phyloP scores from a whole-genome alignment of 768 basidiomycete genomes.

The Hydnomerulius pinastri region DNA sequence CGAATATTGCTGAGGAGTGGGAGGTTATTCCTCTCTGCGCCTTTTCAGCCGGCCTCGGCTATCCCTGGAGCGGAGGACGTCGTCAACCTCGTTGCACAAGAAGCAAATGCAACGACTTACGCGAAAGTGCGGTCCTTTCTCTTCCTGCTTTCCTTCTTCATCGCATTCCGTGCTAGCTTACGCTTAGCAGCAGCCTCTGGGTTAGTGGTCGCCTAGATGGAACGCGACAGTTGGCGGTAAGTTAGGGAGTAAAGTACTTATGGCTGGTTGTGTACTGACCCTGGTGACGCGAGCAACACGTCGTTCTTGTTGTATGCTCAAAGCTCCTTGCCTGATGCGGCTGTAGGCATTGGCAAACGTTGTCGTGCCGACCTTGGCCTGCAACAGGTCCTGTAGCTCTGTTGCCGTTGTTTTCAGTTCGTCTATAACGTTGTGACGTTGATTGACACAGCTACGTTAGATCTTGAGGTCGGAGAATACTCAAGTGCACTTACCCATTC shows the following conservation, averaged over 20 bases:
- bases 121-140: conserved; percentile 63
- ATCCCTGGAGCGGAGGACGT: conserved; percentile 37
- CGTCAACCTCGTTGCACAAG: neutral
- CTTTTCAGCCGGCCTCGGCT: conserved; percentile 51
- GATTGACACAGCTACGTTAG: too few relatives aligned
- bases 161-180: conserved; percentile 66
- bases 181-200: conserved; percentile 78
- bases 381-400: conserved; percentile 87
- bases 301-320: conserved; percentile 70
- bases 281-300: conserved; percentile 57
- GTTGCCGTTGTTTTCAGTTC: conserved; percentile 78
- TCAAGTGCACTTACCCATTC: too few relatives aligned
- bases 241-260: too few relatives aligned
- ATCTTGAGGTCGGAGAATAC: too few relatives aligned
- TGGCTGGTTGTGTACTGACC: too few relatives aligned
- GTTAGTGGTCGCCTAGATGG: conserved; percentile 56
- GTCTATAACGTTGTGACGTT: conserved; percentile 47
- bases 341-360: conserved; percentile 81
- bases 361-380: conserved; percentile 84
- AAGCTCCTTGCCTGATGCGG: conserved; percentile 70
- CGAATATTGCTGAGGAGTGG: too few relatives aligned
- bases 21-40: conserved; percentile 33
- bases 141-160: conserved; percentile 87
- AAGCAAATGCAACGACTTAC: conserved; percentile 43
- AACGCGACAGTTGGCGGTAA: too few relatives aligned